These are phyloP conservation scores for Wickerhamiella siamensis DNA, from an alignment of 805 yeast species.

Conservation along the genomic window DNA sequence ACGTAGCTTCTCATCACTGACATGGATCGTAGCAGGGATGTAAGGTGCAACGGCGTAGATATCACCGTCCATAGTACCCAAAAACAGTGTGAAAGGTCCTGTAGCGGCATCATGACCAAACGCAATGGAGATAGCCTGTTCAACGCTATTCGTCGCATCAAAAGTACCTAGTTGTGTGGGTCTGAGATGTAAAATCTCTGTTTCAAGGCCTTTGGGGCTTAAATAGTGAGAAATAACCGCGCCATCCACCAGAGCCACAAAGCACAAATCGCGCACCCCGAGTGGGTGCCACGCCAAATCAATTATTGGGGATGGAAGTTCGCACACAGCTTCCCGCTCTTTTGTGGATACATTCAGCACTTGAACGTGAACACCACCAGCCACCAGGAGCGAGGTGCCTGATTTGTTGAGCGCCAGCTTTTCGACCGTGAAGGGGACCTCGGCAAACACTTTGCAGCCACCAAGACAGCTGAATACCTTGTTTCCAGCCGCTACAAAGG, in stretches of 20 bases:
- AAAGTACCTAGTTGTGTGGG: neutral
- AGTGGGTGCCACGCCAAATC: constrained; percentile 34
- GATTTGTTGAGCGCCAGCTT: constrained; percentile 27
- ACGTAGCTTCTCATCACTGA: constrained; percentile 24
- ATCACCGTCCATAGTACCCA: constrained; percentile 43
- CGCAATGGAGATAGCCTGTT: constrained; percentile 27
- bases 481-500: neutral
- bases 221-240: constrained; percentile 12
- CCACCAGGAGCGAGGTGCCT: constrained; percentile 32
- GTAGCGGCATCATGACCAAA: constrained; percentile 30
- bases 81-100: constrained; percentile 40
- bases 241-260: constrained; percentile 30
- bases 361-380: constrained; percentile 24
- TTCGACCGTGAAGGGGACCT: neutral
- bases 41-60: constrained; percentile 52
- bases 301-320: constrained; percentile 18
- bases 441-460: neutral
- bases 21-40: constrained; percentile 33
- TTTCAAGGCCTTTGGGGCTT: constrained; percentile 21
- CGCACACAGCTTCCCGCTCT: neutral
- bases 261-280: constrained; percentile 30
- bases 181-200: constrained; percentile 1
- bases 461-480: neutral
- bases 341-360: constrained; percentile 14
- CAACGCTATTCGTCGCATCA: neutral